Evolutionary conservation across 2,329 filamentous ascomycete genomes (phyloP).

Genomic region (Xylariales sp.): DNA sequence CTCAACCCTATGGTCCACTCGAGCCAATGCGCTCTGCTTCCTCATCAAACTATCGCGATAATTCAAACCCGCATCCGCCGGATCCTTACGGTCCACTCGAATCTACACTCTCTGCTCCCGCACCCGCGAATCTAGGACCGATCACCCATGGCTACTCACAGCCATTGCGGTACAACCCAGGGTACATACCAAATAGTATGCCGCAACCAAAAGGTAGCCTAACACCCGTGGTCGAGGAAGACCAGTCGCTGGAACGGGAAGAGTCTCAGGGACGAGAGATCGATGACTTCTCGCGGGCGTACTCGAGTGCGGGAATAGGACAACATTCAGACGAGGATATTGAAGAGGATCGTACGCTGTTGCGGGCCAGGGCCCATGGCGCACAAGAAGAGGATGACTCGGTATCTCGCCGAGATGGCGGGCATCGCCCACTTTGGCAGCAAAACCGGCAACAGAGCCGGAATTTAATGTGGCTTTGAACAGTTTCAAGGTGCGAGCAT

Average conservation of each 20-base stretch:
- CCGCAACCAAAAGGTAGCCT: slow-evolving; percentile 42
- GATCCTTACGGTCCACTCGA: slow-evolving; percentile 35
- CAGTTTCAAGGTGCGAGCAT: not conserved
- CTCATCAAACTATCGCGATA: slow-evolving; percentile 26
- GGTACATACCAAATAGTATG: slow-evolving; percentile 39
- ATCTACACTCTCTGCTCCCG: slow-evolving; percentile 21
- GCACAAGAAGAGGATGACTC: slow-evolving; percentile 26
- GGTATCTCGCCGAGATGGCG: slow-evolving; percentile 45
- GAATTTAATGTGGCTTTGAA: slow-evolving; percentile 61
- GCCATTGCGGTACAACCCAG: slow-evolving; percentile 44
- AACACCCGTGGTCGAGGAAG: slow-evolving; percentile 46
- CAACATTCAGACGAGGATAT: slow-evolving; percentile 33
- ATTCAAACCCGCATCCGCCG: slow-evolving; percentile 28
- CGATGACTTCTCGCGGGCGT: slow-evolving; percentile 59
- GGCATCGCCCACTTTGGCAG: slow-evolving; percentile 63
- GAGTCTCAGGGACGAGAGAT: slow-evolving; percentile 57
- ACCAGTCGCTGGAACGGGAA: slow-evolving; percentile 48
- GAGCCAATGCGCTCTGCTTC: slow-evolving; percentile 17
- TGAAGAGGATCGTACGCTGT: slow-evolving; percentile 54
- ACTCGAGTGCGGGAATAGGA: slow-evolving; percentile 56
- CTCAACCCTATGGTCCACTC: slow-evolving; percentile 39
- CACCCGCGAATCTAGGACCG: slow-evolving; percentile 24
- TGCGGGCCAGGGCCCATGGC: slow-evolving; percentile 32
- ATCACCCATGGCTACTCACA: slow-evolving; percentile 34
- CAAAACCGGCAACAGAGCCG: slow-evolving; percentile 63